A percentile compares a stretch with the other conserved stretches of the same genome.
phyloP scores from a whole-genome alignment of 306 rosid genomes.

The Lithocarpus polystachyus region DNA sequence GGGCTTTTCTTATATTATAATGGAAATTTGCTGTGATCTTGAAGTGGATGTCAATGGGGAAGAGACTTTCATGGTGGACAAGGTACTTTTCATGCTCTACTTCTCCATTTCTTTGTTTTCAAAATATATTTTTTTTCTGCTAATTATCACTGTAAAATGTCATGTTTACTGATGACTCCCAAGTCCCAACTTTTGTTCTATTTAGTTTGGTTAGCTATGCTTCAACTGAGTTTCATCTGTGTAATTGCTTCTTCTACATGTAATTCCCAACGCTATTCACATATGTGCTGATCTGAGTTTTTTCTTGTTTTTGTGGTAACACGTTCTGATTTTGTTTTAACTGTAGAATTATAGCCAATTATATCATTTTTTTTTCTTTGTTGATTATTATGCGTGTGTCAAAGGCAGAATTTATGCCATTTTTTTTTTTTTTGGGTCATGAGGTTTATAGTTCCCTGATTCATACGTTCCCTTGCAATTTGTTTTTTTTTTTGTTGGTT shows the following conservation, averaged over 20 bases:
- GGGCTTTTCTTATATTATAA: conserved; percentile 22
- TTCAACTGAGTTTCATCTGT: neutral
- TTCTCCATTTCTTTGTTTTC: neutral
- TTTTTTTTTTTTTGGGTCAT: neutral
- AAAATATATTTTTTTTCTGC: neutral
- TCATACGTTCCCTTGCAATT: neutral
- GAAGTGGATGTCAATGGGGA: conserved; percentile 94
- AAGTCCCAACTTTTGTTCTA: neutral
- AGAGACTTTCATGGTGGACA: conserved; percentile 79
- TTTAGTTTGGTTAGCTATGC: neutral
- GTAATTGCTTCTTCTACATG: neutral
- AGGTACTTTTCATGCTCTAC: conserved; percentile 42
- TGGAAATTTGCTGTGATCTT: conserved; percentile 77
- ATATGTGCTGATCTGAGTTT: neutral
- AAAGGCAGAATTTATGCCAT: neutral
- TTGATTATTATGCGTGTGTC: neutral
- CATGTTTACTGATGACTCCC: neutral
- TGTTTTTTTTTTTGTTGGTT: neutral
- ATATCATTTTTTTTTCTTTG: too few species aligned
- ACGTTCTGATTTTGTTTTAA: neutral
- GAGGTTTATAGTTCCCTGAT: neutral
- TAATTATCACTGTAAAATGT: neutral
- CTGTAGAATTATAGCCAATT: neutral
- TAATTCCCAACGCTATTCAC: neutral
- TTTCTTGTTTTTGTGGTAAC: neutral